Base-by-base conservation (phyloP, 1,139 yeast genomes). In the Yamadazyma buinensis region DNA sequence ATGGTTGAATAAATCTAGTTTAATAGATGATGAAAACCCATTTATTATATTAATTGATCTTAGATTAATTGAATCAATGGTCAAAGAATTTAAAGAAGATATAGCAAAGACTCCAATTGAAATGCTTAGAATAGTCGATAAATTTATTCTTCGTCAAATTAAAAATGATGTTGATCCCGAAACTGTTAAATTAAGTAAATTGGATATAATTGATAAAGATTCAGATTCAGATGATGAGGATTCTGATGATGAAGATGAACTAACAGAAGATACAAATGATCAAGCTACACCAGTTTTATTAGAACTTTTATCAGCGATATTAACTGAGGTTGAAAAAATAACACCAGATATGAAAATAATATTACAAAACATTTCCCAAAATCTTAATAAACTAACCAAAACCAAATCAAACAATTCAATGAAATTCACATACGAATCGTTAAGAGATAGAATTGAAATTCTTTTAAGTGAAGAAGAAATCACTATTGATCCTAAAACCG, bases 101-200 rank as follows among this genome's bases (percentile, higher is more conserved):
- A 57, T 90, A 25, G 72, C 86, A 9, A 73, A 72, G 24, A 75
- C 83, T 3, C 84, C 94, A 0, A 54, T 55, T 5, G 85, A 80
- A 35, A 68, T 83, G 41, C 59, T 85, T 19, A 62, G 61, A 13
- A 68, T 85, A 18, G 73, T 84, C 1, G 59, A 72, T 23, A 74
- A 72, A 23, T 61, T 82, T 30, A 39, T 44, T 15, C 33, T 23
- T 14, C 29, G 29, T 9, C 32, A 37, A 17, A 25, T 14, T 26
- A 14, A n/a, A 5, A 30, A 21, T 13, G 11, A n/a, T 23, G n/a
- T n/a, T n/a, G n/a, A n/a, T n/a, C n/a, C n/a, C n/a, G 22, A 23
- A 23, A 23, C 19, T 9, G 10, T 14, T n/a, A 23, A 17, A 8
- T 23, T 29, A 15, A 3, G 13, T 3, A 25, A 19, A 6, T 25